Base-by-base conservation (phyloP, 768 basidiomycete genomes). In the Phaeolepiota aurea region DNA sequence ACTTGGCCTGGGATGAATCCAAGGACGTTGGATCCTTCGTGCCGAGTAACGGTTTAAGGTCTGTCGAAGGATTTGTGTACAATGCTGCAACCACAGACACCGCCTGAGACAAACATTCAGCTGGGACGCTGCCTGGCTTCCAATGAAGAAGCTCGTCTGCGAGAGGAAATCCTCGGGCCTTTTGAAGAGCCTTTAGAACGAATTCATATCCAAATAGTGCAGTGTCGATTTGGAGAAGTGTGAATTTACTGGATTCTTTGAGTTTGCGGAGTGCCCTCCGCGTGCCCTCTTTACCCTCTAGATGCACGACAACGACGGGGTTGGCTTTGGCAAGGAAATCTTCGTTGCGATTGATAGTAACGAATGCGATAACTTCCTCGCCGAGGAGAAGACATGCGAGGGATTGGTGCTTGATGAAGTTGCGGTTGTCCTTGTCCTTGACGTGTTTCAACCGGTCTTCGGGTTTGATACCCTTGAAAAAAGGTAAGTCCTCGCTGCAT, bases 201-300 rank as follows among this genome's bases (percentile, higher is more conserved):
- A 79, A 79, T 48, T 79, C 72, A 42, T 72, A 83, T 0, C 81
- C 61, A 49, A 81, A 84, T 3, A 81, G 54, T 0, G 77, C 76
- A 0, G 75, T 74, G 48, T 82, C 71, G 18, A 81, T 74, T 42
- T 75, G 75, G 16, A 83, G 45, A 19, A 82, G 64, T 18, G 63
- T 61, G 20, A 76, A 48, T 3, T 58, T 40, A 11, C 58, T 47
- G 5, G 55, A 58, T 3, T 44, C 41, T 44, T 67, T 68, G 15
- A 80, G 51, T 20, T 49, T 52, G 5, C 62, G 42, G 7, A 84
- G 61, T 1, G 66, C 53, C 33, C 63, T 64, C 23, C 50, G 48
- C 3, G 62, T 61, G 18, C 58, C 66, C 18, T 55, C 49, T 20
- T 63, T 57, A 3, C 68, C 75, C 1, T 74, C 66, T 10, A 83